These are phyloP conservation scores for Fusarium tupiense DNA, from an alignment of 2,329 filamentous ascomycete genomes.

Conservation along the genomic window DNA sequence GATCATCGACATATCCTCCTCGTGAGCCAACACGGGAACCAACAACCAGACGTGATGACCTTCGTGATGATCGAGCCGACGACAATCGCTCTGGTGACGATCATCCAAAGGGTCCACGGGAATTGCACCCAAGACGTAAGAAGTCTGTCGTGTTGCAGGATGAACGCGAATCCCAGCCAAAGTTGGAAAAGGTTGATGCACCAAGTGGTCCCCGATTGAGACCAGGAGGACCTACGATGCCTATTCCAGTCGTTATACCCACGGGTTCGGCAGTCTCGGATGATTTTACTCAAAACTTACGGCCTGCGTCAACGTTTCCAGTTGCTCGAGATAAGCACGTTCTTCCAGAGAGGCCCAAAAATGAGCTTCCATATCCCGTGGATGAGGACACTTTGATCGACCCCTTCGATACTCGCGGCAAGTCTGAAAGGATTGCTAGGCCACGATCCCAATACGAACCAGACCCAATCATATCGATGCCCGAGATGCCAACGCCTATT, in stretches of 20 bases:
- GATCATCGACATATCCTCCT: slow-evolving; percentile 20
- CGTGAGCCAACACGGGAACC: slow-evolving; percentile 26
- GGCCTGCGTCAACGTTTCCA: slow-evolving; percentile 48
- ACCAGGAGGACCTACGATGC: slow-evolving; percentile 49
- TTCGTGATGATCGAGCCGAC: slow-evolving; percentile 44
- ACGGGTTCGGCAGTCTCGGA: slow-evolving; percentile 29
- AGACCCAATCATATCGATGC: slow-evolving; percentile 38
- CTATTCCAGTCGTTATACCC: slow-evolving; percentile 46
- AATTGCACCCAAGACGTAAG: slow-evolving; percentile 45
- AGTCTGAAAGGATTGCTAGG: slow-evolving; percentile 27
- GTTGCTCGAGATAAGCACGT: slow-evolving; percentile 31
- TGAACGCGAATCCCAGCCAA: slow-evolving; percentile 41
- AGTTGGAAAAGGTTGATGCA: slow-evolving; percentile 38
- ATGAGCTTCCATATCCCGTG: slow-evolving; percentile 52
- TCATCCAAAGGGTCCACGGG: slow-evolving; percentile 43
- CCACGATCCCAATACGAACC: slow-evolving; percentile 34
- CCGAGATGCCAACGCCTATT: slow-evolving; percentile 40
- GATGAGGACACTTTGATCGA: slow-evolving; percentile 45
- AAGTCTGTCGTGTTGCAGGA: slow-evolving; percentile 51
- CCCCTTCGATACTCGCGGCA: slow-evolving; percentile 36
- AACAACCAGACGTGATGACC: slow-evolving; percentile 22
- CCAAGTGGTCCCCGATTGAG: slow-evolving; percentile 44
- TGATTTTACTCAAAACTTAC: slow-evolving; percentile 28
- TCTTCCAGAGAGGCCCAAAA: slow-evolving; percentile 37
- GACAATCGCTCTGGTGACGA: slow-evolving; percentile 54